These are phyloP conservation scores for Adansonia grandidieri DNA, from an alignment of 441 rosid genomes.

Conservation along the genomic window DNA sequence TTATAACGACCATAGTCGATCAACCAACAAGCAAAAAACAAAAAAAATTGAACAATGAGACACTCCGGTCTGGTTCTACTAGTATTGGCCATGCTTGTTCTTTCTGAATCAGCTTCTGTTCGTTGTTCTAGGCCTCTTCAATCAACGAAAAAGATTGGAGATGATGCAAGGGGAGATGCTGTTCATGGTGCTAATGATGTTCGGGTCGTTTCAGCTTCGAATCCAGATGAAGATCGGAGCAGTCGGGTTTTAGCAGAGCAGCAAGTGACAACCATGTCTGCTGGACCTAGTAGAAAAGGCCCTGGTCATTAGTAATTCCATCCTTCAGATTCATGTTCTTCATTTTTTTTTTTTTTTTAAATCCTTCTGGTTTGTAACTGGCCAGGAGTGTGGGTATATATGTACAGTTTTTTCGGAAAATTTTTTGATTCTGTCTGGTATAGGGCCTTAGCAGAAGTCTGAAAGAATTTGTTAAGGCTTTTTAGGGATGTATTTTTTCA, in stretches of 20 bases:
- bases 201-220: constrained; percentile 25
- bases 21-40: background rate
- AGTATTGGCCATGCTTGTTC: constrained; percentile 35
- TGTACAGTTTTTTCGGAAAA: background rate
- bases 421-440: constrained; percentile 20
- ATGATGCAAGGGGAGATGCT: constrained; percentile 20
- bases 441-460: background rate
- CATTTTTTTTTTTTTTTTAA: constrained; percentile 10
- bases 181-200: constrained; percentile 24
- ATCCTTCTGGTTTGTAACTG: constrained; percentile 4
- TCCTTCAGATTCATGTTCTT: constrained; percentile 12
- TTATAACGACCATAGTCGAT: background rate
- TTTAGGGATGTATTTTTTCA: background rate
- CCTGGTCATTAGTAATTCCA: constrained; percentile 58
- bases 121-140: constrained; percentile 46
- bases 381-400: background rate
- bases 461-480: constrained; percentile 1
- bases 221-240: constrained; percentile 23
- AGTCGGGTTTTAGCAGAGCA: constrained; percentile 31
- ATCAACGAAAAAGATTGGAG: constrained; percentile 15
- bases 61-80: constrained; percentile 40
- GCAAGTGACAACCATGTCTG: constrained; percentile 49
- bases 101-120: constrained; percentile 38
- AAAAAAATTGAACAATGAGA: constrained; percentile 35
- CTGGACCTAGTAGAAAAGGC: constrained; percentile 87